These are phyloP conservation scores for Erysimum pusillum DNA, from an alignment of 441 rosid species.

Conservation along the genomic window DNA sequence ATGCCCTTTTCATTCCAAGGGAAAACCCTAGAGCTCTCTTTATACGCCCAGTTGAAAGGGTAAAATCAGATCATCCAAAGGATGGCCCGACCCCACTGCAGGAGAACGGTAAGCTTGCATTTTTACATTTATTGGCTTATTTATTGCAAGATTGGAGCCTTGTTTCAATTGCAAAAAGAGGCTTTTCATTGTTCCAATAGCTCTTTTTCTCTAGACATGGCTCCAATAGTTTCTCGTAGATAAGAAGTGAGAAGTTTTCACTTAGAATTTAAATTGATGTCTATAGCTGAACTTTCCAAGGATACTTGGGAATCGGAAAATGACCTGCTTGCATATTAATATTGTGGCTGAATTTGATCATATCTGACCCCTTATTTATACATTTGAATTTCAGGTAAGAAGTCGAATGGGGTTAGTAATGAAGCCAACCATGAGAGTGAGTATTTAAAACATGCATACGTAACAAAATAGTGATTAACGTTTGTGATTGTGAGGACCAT, in stretches of 20 bases:
- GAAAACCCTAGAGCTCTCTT: conserved; percentile 94
- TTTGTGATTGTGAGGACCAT: conserved; percentile 4
- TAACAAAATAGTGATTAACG: conserved; percentile 6
- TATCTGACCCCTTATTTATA: background rate
- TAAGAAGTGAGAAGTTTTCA: conserved; percentile 16
- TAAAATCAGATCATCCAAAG: conserved; percentile 59
- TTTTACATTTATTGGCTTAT: conserved; percentile 10
- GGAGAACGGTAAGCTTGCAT: conserved; percentile 65
- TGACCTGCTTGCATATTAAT: background rate
- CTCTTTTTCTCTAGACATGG: background rate
- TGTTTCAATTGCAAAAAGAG: too few species aligned
- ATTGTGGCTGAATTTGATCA: conserved; percentile 11
- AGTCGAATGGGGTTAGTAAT: conserved; percentile 54
- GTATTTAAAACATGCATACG: conserved; percentile 33
- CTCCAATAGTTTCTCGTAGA: conserved; percentile 17
- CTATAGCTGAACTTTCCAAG: background rate
- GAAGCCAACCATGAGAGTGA: conserved; percentile 55
- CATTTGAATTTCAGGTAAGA: conserved; percentile 54
- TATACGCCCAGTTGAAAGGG: conserved; percentile 72
- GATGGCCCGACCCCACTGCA: conserved; percentile 51
- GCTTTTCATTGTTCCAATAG: background rate
- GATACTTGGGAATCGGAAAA: background rate
- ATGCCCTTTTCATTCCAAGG: conserved; percentile 88
- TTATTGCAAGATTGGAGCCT: too few species aligned
- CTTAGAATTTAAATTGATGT: too few species aligned